Evolutionary conservation across 75 land plant species (phyloP), one percentile per base, ranked within the genome.

Genomic region (Isoetes taiwanensis): DNA sequence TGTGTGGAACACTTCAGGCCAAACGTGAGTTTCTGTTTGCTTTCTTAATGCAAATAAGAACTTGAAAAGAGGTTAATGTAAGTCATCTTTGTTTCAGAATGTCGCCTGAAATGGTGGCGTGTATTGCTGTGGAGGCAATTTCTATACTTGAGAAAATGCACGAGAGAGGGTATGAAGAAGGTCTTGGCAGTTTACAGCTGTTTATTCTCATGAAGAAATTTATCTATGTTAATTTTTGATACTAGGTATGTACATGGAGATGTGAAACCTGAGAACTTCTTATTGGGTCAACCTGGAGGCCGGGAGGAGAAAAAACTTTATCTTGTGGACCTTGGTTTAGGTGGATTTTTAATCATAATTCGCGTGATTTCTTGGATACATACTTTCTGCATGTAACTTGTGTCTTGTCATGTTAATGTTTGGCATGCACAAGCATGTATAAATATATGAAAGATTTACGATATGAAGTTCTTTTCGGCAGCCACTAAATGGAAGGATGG

Each of bases 401-500:
- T 37, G 9, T 14, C 8, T 46, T 46, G 25, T 46, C n/a, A n/a
- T n/a, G n/a, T n/a, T n/a, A n/a, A n/a, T n/a, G n/a, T n/a, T n/a
- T n/a, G n/a, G n/a, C n/a, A n/a, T n/a, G n/a, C n/a, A n/a, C n/a
- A n/a, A n/a, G n/a, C n/a, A n/a, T n/a, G n/a, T n/a, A n/a, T n/a
- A n/a, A n/a, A n/a, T n/a, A n/a, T n/a, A n/a, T n/a, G n/a, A n/a
- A n/a, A n/a, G n/a, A n/a, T n/a, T n/a, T n/a, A n/a, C n/a, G 50
- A n/a, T n/a, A n/a, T n/a, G n/a, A n/a, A n/a, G n/a, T n/a, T n/a
- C n/a, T 23, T 23, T 38, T 52, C 26, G 64, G 40, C 78, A 91
- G 97, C 97, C 41, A 91, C 97, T 52, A 83, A 68, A 58, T 91
- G 97, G 97, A 86, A 64, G 59, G 97, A 91, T 40, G 54, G 40